Percentiles rank a stretch among this genome's conserved stretches.
Evolutionary conservation across 371 early-diverging fungal species (phyloP).

Genomic region (Actinomucor elegans): DNA sequence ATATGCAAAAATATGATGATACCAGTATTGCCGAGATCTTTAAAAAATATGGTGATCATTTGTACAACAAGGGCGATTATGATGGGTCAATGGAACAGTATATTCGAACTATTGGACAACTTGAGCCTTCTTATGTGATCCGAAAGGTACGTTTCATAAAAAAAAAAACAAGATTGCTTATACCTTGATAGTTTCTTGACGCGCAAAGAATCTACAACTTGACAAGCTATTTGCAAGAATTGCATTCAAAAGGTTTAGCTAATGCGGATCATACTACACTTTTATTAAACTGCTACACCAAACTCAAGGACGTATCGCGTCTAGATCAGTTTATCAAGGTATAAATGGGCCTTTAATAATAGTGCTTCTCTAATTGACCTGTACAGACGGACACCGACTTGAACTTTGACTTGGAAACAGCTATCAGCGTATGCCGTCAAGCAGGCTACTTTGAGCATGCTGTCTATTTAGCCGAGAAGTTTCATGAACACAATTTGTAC

Average conservation of each 20-base stretch:
- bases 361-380: neutral
- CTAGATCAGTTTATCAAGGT: slow-evolving; percentile 87
- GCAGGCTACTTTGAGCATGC: slow-evolving; percentile 90
- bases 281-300: slow-evolving; percentile 96
- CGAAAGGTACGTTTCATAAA: slow-evolving; percentile 60
- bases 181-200: slow-evolving; percentile 70
- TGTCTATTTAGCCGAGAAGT: slow-evolving; percentile 81
- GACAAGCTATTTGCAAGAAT: slow-evolving; percentile 84
- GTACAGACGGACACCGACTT: slow-evolving; percentile 63
- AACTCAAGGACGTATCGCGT: slow-evolving; percentile 81
- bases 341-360: neutral
- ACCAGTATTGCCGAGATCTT: slow-evolving; percentile 86
- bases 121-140: slow-evolving; percentile 95
- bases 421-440: slow-evolving; percentile 89
- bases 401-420: slow-evolving; percentile 90
- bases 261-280: slow-evolving; percentile 93
- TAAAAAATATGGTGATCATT: slow-evolving; percentile 90
- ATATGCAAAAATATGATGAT: slow-evolving; percentile 72
- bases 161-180: neutral
- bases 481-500: slow-evolving; percentile 78
- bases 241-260: slow-evolving; percentile 83
- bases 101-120: slow-evolving; percentile 85
- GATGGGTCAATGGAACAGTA: slow-evolving; percentile 93
- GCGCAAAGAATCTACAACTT: slow-evolving; percentile 90
- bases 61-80: slow-evolving; percentile 80